Percentiles rank a stretch among this genome's conserved stretches.
These are phyloP conservation scores for Forsythia viridissima DNA, from an alignment of 257 asterid species.

Conservation along the genomic window DNA sequence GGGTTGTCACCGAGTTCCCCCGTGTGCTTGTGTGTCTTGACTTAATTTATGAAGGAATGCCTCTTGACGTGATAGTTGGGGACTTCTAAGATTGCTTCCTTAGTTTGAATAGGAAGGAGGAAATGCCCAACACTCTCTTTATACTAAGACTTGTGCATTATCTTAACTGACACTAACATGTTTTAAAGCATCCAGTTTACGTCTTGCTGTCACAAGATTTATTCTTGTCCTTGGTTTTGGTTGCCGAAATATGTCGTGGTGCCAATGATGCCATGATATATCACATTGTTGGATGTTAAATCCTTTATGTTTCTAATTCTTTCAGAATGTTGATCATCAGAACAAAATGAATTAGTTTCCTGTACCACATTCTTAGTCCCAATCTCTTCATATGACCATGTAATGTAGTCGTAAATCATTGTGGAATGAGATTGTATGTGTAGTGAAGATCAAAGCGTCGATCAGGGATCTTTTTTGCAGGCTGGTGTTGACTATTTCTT, in stretches of 20 bases:
- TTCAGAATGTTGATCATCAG: conserved; percentile 6
- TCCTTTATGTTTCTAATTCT: background rate
- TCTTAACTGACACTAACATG: conserved; percentile 3
- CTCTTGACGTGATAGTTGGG: background rate
- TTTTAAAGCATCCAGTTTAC: conserved; percentile 9
- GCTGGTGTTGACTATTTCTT: background rate
- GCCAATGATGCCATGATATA: conserved; percentile 4
- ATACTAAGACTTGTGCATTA: conserved; percentile 10
- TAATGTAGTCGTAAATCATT: background rate
- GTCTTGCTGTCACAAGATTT: background rate
- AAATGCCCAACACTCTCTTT: conserved; percentile 23
- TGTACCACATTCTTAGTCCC: background rate
- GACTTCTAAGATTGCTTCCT: background rate
- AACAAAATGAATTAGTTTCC: background rate
- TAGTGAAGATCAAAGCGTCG: background rate
- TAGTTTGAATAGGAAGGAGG: conserved; percentile 1
- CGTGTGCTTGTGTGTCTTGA: background rate
- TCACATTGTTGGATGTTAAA: conserved; percentile 10
- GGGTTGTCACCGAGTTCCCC: background rate
- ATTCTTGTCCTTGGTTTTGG: background rate
- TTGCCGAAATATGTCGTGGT: background rate
- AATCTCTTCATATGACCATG: background rate
- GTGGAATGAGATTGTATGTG: background rate
- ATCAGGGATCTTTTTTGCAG: background rate
- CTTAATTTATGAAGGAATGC: background rate